A percentile compares a stretch with the other conserved stretches of the same genome.
phyloP scores from a whole-genome alignment of 148 eudicot species.

The Gaultheria prostrata region DNA sequence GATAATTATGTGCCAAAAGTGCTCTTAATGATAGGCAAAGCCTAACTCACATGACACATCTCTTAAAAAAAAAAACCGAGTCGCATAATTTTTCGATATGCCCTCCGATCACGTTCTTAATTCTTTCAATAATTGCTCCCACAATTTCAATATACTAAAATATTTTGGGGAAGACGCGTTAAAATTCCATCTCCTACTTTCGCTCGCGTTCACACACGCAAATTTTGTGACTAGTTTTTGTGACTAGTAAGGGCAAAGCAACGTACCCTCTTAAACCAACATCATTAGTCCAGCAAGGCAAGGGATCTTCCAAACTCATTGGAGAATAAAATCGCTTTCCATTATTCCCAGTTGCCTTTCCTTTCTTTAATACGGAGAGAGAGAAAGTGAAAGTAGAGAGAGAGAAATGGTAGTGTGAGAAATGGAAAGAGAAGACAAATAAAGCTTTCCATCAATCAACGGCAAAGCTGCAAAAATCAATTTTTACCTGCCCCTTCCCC shows the following conservation, averaged over 20 bases:
- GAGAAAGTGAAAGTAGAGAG: background rate
- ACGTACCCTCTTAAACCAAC: constrained; percentile 16
- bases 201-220: too few species aligned
- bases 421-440: constrained; percentile 23
- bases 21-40: background rate
- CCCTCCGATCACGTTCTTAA: too few species aligned
- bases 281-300: constrained; percentile 18
- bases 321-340: constrained; percentile 33
- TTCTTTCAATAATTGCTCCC: too few species aligned
- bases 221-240: too few species aligned
- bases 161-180: too few species aligned
- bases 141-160: too few species aligned
- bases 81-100: too few species aligned
- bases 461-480: constrained; percentile 31
- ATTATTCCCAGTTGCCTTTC: constrained; percentile 1
- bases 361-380: background rate
- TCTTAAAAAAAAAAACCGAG: too few species aligned
- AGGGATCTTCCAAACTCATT: constrained; percentile 42
- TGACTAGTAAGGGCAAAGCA: background rate
- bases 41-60: too few species aligned
- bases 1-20: background rate
- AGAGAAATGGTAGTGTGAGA: constrained; percentile 14
- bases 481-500: constrained; percentile 12
- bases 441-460: constrained; percentile 35
- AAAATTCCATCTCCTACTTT: too few species aligned